Percentiles rank a stretch among this genome's conserved stretches.
phyloP scores from a whole-genome alignment of 805 yeast genomes.

The Starmerella asiatica region DNA sequence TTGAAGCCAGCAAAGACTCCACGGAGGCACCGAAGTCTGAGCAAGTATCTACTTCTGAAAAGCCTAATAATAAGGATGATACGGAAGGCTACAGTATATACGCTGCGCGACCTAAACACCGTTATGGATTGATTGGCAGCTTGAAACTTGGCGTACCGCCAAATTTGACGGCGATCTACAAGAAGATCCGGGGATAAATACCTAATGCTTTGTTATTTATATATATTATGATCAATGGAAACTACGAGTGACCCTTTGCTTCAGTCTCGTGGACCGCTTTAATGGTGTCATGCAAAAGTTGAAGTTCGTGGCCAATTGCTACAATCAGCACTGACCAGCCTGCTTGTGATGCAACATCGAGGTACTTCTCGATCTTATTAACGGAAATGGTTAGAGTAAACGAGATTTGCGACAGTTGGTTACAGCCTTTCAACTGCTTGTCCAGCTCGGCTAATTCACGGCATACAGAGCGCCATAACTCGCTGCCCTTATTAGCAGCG shows the following conservation, averaged over 20 bases:
- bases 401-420: constrained; percentile 14
- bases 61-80: not conserved
- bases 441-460: constrained; percentile 17
- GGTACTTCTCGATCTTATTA: constrained; percentile 8
- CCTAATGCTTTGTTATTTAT: not conserved
- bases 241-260: not conserved
- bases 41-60: not conserved
- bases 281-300: constrained; percentile 20
- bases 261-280: constrained; percentile 14
- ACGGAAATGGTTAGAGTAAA: constrained; percentile 11
- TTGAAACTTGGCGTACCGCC: constrained; percentile 15
- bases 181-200: constrained; percentile 2
- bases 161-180: constrained; percentile 13
- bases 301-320: constrained; percentile 25
- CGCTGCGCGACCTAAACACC: constrained; percentile 14
- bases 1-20: no score
- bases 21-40: not conserved
- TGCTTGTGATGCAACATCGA: constrained; percentile 14
- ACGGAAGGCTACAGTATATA: not conserved
- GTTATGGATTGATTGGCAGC: constrained; percentile 12
- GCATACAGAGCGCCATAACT: constrained; percentile 10
- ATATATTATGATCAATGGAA: not conserved
- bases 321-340: constrained; percentile 23
- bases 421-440: constrained; percentile 10
- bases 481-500: constrained; percentile 13